Evolutionary conservation across 2,329 filamentous ascomycete species (phyloP), one percentile per base, ranked within the genome.

Genomic region (Dactylellina leptospora): DNA sequence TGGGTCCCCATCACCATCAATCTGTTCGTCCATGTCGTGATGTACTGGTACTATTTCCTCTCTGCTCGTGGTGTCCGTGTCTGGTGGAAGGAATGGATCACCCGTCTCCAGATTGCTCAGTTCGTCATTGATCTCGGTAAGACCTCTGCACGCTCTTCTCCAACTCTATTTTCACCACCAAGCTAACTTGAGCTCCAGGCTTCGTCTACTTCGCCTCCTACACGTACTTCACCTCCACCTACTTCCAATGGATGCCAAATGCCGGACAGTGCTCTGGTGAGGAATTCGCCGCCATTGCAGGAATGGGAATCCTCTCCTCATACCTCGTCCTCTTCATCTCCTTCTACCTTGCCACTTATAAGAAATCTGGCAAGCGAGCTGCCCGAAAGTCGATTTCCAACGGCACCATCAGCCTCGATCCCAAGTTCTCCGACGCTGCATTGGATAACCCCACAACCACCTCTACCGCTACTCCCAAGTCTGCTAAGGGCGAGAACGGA

Each of bases 1-100:
- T 97, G 93, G 93, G 91, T 96, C 62, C 88, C 90, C 74, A 97
- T 97, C 80, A 89, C 87, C 59, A 87, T 97, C 77, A 97, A 97
- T 86, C 83, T 97, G 79, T 87, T 87, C 75, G 93, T 97, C 61
- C 93, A 97, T 83, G 93, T 97, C 69, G 90, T 97, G 80, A 97
- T 97, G 93, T 97, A 97, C 89, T 97, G 93, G 93, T 97, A 97
- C 88, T 97, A 97, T 87, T 97, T 97, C 89, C 93, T 97, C 86
- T 93, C 91, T 79, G 93, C 93, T 61, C 92, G 93, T 77, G 95
- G 95, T 77, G 87, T 97, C 81, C 89, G 89, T 78, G 95, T 97
- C 82, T 97, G 93, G 93, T 97, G 93, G 93, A 97, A 97, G 90
- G 92, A 97, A 83, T 97, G 93, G 90, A 96, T 97, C 80, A 97